phyloP scores from a whole-genome alignment of 306 rosid genomes.

The Lotus japonicus region DNA sequence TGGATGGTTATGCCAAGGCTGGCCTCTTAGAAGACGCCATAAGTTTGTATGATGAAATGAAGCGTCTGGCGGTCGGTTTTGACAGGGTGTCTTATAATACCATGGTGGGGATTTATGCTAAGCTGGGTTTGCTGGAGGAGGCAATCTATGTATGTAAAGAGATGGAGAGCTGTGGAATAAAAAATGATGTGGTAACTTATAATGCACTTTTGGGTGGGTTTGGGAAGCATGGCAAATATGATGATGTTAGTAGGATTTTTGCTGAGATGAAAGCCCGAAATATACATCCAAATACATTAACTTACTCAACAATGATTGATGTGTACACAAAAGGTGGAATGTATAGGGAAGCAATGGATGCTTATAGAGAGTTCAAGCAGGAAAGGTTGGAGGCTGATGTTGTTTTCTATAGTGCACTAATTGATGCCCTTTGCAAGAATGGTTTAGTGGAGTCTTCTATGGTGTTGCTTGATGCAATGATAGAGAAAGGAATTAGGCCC shows the following conservation, averaged over 20 bases:
- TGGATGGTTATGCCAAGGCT: slow-evolving; percentile 87
- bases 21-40: slow-evolving; percentile 75
- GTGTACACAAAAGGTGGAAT: slow-evolving; percentile 74
- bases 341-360: slow-evolving; percentile 62
- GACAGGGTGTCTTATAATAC: slow-evolving; percentile 88
- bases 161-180: slow-evolving; percentile 75
- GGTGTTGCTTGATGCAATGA: slow-evolving; percentile 85
- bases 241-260: slow-evolving; percentile 48
- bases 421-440: slow-evolving; percentile 75
- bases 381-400: slow-evolving; percentile 78
- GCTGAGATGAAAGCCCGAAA: slow-evolving; percentile 55
- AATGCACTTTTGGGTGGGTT: slow-evolving; percentile 85
- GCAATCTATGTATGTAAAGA: slow-evolving; percentile 51
- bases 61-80: slow-evolving; percentile 43
- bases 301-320: slow-evolving; percentile 83
- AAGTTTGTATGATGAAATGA: slow-evolving; percentile 60
- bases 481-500: slow-evolving; percentile 69
- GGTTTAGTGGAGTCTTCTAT: slow-evolving; percentile 57
- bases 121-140: slow-evolving; percentile 77
- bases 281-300: slow-evolving; percentile 53
- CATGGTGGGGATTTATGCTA: slow-evolving; percentile 66
- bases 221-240: slow-evolving; percentile 71
- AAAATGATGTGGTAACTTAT: slow-evolving; percentile 66
- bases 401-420: slow-evolving; percentile 79
- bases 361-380: slow-evolving; percentile 57